Evolutionary conservation across 208 protist species (phyloP), one percentile per base, ranked within the genome.

Genomic region (Trypanosoma boissoni): DNA sequence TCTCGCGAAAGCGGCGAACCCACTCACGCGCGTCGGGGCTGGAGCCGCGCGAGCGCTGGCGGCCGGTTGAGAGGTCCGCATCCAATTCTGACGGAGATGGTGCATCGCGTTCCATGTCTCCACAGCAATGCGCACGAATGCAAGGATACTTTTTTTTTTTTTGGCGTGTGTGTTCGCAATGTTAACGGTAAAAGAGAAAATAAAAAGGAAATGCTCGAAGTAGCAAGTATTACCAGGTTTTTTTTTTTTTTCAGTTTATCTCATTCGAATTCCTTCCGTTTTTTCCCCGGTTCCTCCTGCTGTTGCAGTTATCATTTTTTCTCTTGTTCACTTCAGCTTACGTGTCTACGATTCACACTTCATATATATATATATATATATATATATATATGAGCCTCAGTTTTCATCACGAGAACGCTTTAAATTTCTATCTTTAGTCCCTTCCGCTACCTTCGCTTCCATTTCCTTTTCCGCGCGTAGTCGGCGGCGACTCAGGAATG

Each of bases 401-500:
- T 16, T 12, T 12, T 16, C 6, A 39, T 39, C 34, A 39, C 6
- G 12, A 12, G 8, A 12, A 39, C 8, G 34, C 8, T 39, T n/a
- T n/a, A 39, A 39, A 39, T 39, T 39, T 12, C 34, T 39, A 6
- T 39, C 12, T 39, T 39, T 12, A 6, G 3, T 2, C 32, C 7
- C 28, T 44, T 42, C 37, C 34, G 34, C 34, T 39, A 20, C n/a
- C 21, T 21, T 26, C 8, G 0, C 31, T 18, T 21, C 20, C 52
- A 70, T 57, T n/a, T 45, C 56, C 31, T 64, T 51, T 55, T 88
- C 82, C 14, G 82, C 82, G 10, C 65, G 59, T 32, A 70, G 52
- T 24, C 83, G 73, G 3, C 83, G 79, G 8, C 39, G 51, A 1
- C 60, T 52, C 52, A 87, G 50, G 43, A 74, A 80, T 20, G 10